phyloP scores from a whole-genome alignment of 345 rosid genomes.

The Eucalyptus caleyi region DNA sequence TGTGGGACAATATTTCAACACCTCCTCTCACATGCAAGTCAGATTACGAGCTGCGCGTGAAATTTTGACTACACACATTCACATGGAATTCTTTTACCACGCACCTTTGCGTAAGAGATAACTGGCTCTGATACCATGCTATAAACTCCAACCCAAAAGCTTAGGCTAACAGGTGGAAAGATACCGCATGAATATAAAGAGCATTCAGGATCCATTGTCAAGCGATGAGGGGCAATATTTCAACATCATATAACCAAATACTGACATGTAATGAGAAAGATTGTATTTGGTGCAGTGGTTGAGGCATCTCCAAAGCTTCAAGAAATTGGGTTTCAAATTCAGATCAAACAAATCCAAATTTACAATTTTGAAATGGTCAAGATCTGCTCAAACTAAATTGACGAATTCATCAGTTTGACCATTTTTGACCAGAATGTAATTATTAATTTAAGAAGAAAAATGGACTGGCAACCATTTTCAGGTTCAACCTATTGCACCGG shows the following conservation, averaged over 20 bases:
- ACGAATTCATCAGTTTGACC: neutral
- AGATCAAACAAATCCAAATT: neutral
- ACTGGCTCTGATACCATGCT: too few species aligned
- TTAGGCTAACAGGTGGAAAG: too few species aligned
- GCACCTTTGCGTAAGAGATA: too few species aligned
- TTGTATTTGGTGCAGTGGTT: neutral
- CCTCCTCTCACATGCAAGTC: too few species aligned
- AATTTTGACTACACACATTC: too few species aligned
- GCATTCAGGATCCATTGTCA: too few species aligned
- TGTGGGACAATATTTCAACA: too few species aligned
- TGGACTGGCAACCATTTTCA: neutral
- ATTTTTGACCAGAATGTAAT: neutral
- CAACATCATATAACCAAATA: neutral
- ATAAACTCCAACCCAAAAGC: too few species aligned
- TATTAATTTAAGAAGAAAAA: neutral
- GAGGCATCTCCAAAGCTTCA: neutral
- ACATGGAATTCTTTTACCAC: too few species aligned
- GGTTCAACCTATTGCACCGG: neutral
- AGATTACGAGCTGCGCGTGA: too few species aligned
- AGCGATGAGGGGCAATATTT: too few species aligned
- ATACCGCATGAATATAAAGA: too few species aligned
- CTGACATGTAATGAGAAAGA: neutral
- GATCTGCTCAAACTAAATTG: neutral
- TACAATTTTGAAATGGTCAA: neutral
- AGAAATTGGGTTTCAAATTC: neutral